Conservation (phyloP, 768 basidiomycete species). For the Lactarius akahatsu region DNA sequence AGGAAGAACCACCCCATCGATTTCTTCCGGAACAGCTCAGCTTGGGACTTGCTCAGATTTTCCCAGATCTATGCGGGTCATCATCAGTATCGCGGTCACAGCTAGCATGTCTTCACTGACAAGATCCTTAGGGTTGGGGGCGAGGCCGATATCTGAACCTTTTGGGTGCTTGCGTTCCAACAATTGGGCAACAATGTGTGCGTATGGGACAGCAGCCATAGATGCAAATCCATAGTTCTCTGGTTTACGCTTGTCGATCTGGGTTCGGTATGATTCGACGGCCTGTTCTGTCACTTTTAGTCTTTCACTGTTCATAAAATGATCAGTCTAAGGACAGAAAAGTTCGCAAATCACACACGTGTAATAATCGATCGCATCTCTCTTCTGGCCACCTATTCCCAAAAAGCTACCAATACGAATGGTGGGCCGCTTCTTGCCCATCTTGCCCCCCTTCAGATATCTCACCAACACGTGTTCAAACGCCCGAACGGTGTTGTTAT, state of each 20-base stretch:
- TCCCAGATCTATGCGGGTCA: constrained; percentile 67
- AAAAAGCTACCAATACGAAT: constrained; percentile 76
- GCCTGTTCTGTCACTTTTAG: constrained; percentile 65
- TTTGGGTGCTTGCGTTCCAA: constrained; percentile 68
- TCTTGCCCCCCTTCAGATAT: constrained; percentile 80
- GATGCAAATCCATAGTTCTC: constrained; percentile 93
- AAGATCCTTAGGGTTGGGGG: constrained; percentile 89
- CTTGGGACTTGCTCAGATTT: constrained; percentile 77
- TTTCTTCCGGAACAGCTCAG: constrained; percentile 63
- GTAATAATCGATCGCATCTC: constrained; percentile 93
- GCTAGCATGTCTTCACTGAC: constrained; percentile 42
- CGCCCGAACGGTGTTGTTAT: constrained; percentile 92
- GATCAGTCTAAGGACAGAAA: not conserved
- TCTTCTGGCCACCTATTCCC: constrained; percentile 80
- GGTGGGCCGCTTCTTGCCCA: constrained; percentile 79
- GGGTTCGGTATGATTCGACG: constrained; percentile 68
- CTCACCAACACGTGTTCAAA: constrained; percentile 86
- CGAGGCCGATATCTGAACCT: constrained; percentile 67
- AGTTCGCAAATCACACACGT: constrained; percentile 53
- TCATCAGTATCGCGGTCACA: constrained; percentile 10
- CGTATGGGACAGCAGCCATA: constrained; percentile 85
- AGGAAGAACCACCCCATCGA: constrained; percentile 79
- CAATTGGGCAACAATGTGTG: constrained; percentile 78
- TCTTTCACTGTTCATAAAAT: constrained; percentile 38
- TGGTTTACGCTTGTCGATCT: constrained; percentile 71